These are phyloP conservation scores for Hirsutella rhossiliensis DNA, from an alignment of 2,329 filamentous ascomycete genomes.

Conservation along the genomic window DNA sequence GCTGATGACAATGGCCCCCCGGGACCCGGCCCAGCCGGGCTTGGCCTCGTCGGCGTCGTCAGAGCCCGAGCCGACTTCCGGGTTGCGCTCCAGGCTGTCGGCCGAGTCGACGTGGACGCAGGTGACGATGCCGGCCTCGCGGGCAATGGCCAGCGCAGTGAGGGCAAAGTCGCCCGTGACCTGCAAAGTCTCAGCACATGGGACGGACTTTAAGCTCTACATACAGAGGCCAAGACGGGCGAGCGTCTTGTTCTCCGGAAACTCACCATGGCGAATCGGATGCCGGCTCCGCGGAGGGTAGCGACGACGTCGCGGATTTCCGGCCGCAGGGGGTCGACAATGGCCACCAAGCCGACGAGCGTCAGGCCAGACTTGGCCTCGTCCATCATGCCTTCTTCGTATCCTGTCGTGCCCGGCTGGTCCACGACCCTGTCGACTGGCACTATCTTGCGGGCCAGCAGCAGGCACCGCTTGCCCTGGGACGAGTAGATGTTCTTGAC, in stretches of 20 bases:
- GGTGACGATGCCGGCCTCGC: slow-evolving; percentile 60
- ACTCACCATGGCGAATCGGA: slow-evolving; percentile 63
- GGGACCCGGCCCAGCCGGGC: slow-evolving; percentile 6
- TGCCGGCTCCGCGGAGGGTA: slow-evolving; percentile 57
- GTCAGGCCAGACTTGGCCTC: slow-evolving; percentile 46
- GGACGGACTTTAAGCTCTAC: too few species aligned
- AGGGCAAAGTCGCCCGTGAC: slow-evolving; percentile 68
- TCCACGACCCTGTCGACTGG: slow-evolving; percentile 24
- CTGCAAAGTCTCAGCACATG: slow-evolving; percentile 14
- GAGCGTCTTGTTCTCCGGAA: too few species aligned
- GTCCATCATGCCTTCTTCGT: slow-evolving; percentile 43
- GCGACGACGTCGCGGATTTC: slow-evolving; percentile 57
- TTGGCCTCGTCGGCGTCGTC: slow-evolving; percentile 12
- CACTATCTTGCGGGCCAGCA: slow-evolving; percentile 51
- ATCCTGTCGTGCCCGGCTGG: slow-evolving; percentile 27
- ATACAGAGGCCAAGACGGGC: too few species aligned
- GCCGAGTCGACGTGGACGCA: slow-evolving; percentile 40
- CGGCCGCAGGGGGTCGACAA: slow-evolving; percentile 65
- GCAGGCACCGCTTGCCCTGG: slow-evolving; percentile 54
- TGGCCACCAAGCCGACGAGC: slow-evolving; percentile 62
- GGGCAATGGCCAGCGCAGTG: slow-evolving; percentile 61
- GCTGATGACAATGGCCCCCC: slow-evolving; percentile 47
- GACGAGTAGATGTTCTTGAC: slow-evolving; percentile 59
- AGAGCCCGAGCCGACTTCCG: slow-evolving; percentile 2
- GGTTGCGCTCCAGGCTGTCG: slow-evolving; percentile 33